These are phyloP conservation scores for Alternaria consortialis DNA, from an alignment of 2,329 filamentous ascomycete species.

Conservation along the genomic window DNA sequence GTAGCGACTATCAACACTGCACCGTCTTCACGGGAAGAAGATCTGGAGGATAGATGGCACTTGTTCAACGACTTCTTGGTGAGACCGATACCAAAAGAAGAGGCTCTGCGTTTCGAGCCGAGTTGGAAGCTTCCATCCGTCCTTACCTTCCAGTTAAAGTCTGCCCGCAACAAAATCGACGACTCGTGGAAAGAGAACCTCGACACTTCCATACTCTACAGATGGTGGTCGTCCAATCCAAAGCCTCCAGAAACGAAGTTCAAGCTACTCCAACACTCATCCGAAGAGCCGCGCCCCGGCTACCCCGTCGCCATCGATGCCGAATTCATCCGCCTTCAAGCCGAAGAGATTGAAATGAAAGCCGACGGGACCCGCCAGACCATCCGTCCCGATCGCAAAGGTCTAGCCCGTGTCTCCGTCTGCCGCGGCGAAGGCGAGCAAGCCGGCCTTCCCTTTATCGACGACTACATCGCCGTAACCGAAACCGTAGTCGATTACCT, in stretches of 20 bases:
- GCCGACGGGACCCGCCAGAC: constrained; percentile 92
- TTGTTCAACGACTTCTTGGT: constrained; percentile 98
- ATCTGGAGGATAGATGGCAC: constrained; percentile 81
- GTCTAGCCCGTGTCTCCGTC: constrained; percentile 91
- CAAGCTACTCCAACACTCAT: constrained; percentile 63
- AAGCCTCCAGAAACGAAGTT: constrained; percentile 64
- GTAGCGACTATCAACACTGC: constrained; percentile 89
- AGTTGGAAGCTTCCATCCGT: constrained; percentile 94
- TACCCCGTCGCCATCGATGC: constrained; percentile 91
- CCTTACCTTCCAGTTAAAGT: constrained; percentile 83
- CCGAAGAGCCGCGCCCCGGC: constrained; percentile 73
- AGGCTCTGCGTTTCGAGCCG: constrained; percentile 88
- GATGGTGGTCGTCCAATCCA: constrained; percentile 66
- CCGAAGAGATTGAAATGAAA: constrained; percentile 95
- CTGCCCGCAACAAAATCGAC: constrained; percentile 82
- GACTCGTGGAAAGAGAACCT: constrained; percentile 84
- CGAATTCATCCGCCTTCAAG: constrained; percentile 92
- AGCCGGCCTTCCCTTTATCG: constrained; percentile 89
- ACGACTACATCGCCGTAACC: constrained; percentile 93
- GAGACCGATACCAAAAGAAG: constrained; percentile 77
- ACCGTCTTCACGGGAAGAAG: constrained; percentile 68
- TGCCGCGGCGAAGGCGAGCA: constrained; percentile 79
- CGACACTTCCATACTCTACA: constrained; percentile 85
- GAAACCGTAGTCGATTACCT: constrained; percentile 95
- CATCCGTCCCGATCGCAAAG: constrained; percentile 88